Evolutionary conservation across 441 rosid species (phyloP).

Genomic region (Gossypium davidsonii): DNA sequence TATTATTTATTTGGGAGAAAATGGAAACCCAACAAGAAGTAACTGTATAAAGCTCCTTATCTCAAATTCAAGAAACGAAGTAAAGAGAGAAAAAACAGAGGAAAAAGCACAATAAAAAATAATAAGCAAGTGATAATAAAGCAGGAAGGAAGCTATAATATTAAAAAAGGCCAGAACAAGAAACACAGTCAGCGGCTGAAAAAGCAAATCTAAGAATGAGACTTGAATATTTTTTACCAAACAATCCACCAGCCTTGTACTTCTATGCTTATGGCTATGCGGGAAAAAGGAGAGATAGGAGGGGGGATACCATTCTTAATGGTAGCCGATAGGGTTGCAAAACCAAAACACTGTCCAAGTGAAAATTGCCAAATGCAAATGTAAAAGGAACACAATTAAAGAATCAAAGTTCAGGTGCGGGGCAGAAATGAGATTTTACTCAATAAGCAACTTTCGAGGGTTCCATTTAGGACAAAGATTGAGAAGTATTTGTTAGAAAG

Average conservation of each 20-base stretch:
- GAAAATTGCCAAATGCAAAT: background rate
- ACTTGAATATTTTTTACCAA: background rate
- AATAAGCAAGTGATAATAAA: background rate
- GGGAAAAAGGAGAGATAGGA: background rate
- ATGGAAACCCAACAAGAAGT: background rate
- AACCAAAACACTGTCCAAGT: background rate
- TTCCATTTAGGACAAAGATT: background rate
- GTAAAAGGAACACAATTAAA: background rate
- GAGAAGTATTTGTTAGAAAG: background rate
- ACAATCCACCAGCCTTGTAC: background rate
- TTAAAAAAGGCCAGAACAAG: background rate
- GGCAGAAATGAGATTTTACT: background rate
- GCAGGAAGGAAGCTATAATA: background rate
- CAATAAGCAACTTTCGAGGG: background rate
- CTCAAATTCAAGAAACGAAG: background rate
- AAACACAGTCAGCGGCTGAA: conserved; percentile 15
- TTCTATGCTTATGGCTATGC: background rate
- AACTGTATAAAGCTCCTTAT: background rate
- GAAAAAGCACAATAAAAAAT: background rate
- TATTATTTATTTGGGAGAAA: background rate
- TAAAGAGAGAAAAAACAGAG: background rate
- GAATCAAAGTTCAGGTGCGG: background rate
- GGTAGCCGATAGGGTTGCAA: background rate
- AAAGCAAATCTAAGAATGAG: conserved; percentile 13
- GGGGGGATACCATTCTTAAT: background rate